Evolutionary conservation across 768 basidiomycete genomes (phyloP), one percentile per base, ranked within the genome.

Genomic region (Suillus spraguei): DNA sequence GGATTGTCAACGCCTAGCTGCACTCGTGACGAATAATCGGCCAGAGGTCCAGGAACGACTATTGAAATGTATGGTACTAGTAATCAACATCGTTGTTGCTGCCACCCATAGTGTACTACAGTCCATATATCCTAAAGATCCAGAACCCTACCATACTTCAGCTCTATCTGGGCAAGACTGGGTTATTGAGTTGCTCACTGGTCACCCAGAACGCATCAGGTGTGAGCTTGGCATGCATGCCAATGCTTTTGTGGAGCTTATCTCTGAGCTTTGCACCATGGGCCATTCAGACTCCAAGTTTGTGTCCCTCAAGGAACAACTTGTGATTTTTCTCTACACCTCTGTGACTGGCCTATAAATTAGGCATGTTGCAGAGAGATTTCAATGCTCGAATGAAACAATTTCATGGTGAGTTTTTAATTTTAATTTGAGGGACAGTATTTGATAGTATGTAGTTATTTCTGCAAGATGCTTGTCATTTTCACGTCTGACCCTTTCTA

Each of bases 301-400:
- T 69, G 69, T 80, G 9, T 60, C 69, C 0, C 53, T 69, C 1
- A 73, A 79, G 38, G 80, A 81, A 59, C 76, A 80, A 60, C 55
- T 80, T 22, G 78, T 76, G 1, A 77, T 80, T n/a, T 80, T 80
- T 62, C 71, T 80, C n/a, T 55, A 36, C 35, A 36, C 35, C 35
- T 36, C 35, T 5, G 35, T 36, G 35, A 36, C 35, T 36, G 35
- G 35, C 7, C 35, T 38, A 4, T 11, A 10, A 38, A 38, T 38
- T 11, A 38, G 36, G 36, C 36, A 38, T 13, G 4, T 38, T 38
- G 36, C 10, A 38, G 36, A 38, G 11, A 38, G 36, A 38, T 38
- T 38, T 11, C 36, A 38, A 13, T 11, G 36, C 11, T 38, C 36
- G 1, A 38, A 38, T 38, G 36, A 38, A 13, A 38, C 36, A 10